Base-by-base conservation (phyloP, 805 yeast species). In the Yarrowia phangngaensis region DNA sequence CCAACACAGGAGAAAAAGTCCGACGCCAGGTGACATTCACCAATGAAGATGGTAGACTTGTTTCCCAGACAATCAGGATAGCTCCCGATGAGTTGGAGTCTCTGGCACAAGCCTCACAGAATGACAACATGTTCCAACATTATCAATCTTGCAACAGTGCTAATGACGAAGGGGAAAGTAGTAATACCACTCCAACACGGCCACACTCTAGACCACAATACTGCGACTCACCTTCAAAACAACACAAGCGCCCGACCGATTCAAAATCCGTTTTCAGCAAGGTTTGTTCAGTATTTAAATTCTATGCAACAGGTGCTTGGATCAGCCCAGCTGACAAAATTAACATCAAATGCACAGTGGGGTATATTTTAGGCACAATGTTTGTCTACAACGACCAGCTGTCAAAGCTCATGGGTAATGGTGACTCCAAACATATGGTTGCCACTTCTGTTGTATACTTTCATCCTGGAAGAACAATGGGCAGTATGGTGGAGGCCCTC, bases 371-470 rank as follows among this genome's bases (percentile, higher is more conserved):
- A 1, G 90, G 88, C 1, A 81, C 94, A 0, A 58, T 83, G 51
- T 84, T 80, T 1, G 92, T 85, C 13, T 84, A 81, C 61, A 56
- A 64, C n/a, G 64, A 66, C 6, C 38, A 59, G 12, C 51, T 64
- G 3, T 71, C 79, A 8, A 56, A 63, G 13, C 52, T 78, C 2
- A 60, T 84, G 32, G 94, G 94, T 0, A 61, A 65, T 26, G 72
- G 84, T 19, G 89, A 83, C 63, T 78, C 83, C 8, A 85, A 85
- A 61, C 95, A 85, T 67, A 74, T 84, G 54, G 79, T 82, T 3
- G 87, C 94, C 28, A 86, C 95, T 0, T 82, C 82, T 8, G 82
- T 85, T 1, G 92, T 85, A 2, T 86, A 86, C 63, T 85, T 86
- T 68, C 92, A 85, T 59, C 87, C 95, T 0, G 75, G 89, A 1